Evolutionary conservation across 176 grass and related monocot genomes (phyloP).

Genomic region (Urochloa ruziziensis): DNA sequence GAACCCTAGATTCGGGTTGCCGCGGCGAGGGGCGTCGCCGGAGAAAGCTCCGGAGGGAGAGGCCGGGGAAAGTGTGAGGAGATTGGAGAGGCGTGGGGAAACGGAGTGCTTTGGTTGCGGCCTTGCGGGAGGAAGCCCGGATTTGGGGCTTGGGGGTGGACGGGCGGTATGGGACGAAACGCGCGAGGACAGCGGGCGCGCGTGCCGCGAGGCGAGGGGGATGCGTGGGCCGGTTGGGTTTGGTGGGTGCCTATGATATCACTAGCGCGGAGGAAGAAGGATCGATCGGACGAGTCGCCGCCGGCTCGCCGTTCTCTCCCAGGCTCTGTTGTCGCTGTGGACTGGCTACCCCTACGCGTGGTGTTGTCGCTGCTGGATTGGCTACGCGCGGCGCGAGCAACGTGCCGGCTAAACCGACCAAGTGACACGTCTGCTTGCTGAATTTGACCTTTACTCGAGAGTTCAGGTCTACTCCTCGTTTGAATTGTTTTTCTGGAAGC

Average conservation of each 20-base stretch:
- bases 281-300: not conserved
- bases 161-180: conserved; percentile 11
- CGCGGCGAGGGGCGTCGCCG: not conserved
- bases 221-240: not conserved
- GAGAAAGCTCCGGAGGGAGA: not conserved
- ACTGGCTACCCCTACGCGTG: not conserved
- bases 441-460: not conserved
- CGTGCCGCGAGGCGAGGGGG: not conserved
- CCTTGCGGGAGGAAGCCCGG: conserved; percentile 7
- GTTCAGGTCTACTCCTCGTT: not conserved
- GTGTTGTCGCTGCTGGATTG: not conserved
- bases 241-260: not conserved
- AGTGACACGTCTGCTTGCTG: not conserved
- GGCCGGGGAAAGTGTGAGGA: not conserved
- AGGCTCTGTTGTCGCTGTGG: not conserved
- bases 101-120: conserved; percentile 1
- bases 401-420: not conserved
- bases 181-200: not conserved
- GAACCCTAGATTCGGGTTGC: conserved; percentile 44
- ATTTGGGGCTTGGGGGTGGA: not conserved
- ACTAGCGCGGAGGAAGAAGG: not conserved
- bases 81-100: conserved; percentile 20
- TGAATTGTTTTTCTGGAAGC: not conserved
- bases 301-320: not conserved
- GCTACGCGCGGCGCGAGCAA: not conserved